These are phyloP conservation scores for Trypanosoma vivax DNA, from an alignment of 208 protist species.

Conservation along the genomic window DNA sequence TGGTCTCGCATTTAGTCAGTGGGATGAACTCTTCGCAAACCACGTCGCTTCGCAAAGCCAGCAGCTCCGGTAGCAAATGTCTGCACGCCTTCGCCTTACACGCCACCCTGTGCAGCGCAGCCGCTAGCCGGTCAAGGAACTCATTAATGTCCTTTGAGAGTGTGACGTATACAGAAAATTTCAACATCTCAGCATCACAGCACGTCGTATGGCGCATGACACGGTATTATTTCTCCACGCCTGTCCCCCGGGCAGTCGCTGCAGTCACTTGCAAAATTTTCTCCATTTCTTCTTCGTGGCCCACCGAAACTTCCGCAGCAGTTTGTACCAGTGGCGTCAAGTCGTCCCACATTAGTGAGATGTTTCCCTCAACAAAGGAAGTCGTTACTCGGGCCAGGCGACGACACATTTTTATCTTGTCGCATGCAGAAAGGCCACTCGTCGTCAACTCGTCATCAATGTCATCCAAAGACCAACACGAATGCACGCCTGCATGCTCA, in stretches of 20 bases:
- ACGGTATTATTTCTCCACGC: constrained; percentile 2
- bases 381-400: constrained; percentile 4
- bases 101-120: constrained; percentile 37
- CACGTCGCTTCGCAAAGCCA: constrained; percentile 38
- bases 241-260: no score
- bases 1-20: background rate
- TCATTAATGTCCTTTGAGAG: constrained; percentile 34
- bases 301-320: constrained; percentile 12
- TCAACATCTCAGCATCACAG: constrained; percentile 57
- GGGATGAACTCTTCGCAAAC: constrained; percentile 75
- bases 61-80: constrained; percentile 30
- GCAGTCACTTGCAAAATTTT: background rate
- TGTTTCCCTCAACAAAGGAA: constrained; percentile 17
- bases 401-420: constrained; percentile 9
- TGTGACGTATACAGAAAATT: constrained; percentile 46
- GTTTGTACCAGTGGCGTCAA: constrained; percentile 14
- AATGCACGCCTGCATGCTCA: constrained; percentile 11
- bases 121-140: constrained; percentile 42
- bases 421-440: background rate
- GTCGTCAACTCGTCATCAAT: background rate
- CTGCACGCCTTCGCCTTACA: constrained; percentile 25
- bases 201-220: constrained; percentile 59
- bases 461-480: background rate
- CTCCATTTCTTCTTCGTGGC: constrained; percentile 3
- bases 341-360: constrained; percentile 15